These are phyloP conservation scores for Rhodotorula sp. DNA, from an alignment of 1,284 basidiomycete genomes.

Conservation along the genomic window DNA sequence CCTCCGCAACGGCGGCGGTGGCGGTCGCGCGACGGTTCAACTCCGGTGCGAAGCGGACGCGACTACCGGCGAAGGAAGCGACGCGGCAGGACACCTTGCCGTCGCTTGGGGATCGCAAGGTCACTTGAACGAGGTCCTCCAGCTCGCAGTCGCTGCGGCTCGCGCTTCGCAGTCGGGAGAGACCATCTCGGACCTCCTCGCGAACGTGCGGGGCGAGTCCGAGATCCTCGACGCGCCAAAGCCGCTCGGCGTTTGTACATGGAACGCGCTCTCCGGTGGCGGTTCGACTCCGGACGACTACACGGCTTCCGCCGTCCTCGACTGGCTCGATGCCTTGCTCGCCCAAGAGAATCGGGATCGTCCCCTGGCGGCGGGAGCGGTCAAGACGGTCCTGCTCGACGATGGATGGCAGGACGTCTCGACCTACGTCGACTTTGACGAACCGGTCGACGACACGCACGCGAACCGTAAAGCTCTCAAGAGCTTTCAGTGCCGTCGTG, in stretches of 20 bases:
- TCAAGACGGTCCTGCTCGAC: conserved; percentile 41
- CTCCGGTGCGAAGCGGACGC: conserved; percentile 31
- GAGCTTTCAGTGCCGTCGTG: conserved; percentile 16
- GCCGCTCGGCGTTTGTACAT: conserved; percentile 35
- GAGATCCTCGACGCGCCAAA: background rate
- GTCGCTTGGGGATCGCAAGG: conserved; percentile 22
- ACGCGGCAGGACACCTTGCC: conserved; percentile 20
- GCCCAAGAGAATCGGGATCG: background rate
- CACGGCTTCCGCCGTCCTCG: conserved; percentile 29
- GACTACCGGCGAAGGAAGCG: background rate
- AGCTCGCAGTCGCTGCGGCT: conserved; percentile 11
- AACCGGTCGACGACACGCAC: background rate
- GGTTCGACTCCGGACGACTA: conserved; percentile 10
- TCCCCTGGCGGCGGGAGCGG: conserved; percentile 3
- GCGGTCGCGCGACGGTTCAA: background rate
- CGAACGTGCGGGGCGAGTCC: background rate
- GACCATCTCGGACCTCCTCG: background rate
- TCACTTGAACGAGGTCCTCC: conserved; percentile 22
- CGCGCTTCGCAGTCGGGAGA: background rate
- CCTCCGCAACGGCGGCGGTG: conserved; percentile 14
- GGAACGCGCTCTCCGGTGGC: conserved; percentile 40
- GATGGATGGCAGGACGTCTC: conserved; percentile 44
- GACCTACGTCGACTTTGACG: conserved; percentile 9
- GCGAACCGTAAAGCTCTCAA: conserved; percentile 11
- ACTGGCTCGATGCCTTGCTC: conserved; percentile 19